These are phyloP conservation scores for Coemansia sp. DNA, from an alignment of 192 early-diverging fungal genomes.

Conservation along the genomic window DNA sequence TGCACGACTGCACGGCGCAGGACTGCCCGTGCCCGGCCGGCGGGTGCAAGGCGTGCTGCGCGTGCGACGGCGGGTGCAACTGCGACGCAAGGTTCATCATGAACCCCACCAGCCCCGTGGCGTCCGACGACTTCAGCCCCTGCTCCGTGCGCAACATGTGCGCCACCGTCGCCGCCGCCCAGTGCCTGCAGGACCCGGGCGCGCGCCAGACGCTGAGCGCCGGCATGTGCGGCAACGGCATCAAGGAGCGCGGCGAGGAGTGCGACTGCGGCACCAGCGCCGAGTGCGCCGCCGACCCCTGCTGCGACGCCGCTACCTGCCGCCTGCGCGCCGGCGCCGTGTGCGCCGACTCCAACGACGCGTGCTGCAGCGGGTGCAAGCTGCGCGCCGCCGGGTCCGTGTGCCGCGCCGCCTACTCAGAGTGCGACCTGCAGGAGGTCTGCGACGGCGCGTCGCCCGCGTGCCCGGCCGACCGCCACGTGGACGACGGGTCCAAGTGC, in stretches of 20 bases:
- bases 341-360: conserved; percentile 81
- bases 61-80: conserved; percentile 66
- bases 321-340: conserved; percentile 69
- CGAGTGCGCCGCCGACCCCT: conserved; percentile 72
- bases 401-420: conserved; percentile 71
- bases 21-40: conserved; percentile 61
- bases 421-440: conserved; percentile 77
- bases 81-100: conserved; percentile 66
- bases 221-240: conserved; percentile 93
- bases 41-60: conserved; percentile 63
- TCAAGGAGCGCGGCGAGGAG: conserved; percentile 84
- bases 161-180: conserved; percentile 13
- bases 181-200: conserved; percentile 52
- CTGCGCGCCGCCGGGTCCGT: conserved; percentile 56
- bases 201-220: conserved; percentile 37
- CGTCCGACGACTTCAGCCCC: conserved; percentile 65
- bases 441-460: conserved; percentile 70
- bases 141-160: conserved; percentile 64
- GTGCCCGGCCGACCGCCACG: conserved; percentile 70
- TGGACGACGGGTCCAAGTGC: conserved; percentile 69
- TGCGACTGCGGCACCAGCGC: conserved; percentile 82
- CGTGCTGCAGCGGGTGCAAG: conserved; percentile 77
- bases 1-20: conserved; percentile 77
- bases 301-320: conserved; percentile 82
- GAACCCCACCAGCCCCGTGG: conserved; percentile 70